Evolutionary conservation across 139 green algal species (phyloP).

Genomic region (Limnomonas spitsbergensis): DNA sequence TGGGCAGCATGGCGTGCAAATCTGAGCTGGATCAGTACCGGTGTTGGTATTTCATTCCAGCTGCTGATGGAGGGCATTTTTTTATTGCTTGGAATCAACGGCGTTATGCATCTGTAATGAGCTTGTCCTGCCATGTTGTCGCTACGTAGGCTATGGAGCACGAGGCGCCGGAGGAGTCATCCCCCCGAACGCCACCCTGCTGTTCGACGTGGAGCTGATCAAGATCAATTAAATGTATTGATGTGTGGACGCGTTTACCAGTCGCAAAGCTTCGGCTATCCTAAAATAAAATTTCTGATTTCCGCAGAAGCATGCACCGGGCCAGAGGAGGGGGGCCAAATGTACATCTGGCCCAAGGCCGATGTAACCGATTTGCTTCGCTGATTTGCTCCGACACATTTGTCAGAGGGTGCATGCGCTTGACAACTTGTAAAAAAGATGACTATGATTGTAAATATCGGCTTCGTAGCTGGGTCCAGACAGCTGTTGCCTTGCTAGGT

Average conservation of each 20-base stretch:
- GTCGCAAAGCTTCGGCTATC: background rate
- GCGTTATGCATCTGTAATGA: background rate
- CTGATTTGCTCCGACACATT: background rate
- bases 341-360: background rate
- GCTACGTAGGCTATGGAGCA: constrained; percentile 50
- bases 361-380: background rate
- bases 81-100: background rate
- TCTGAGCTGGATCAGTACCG: too few relatives aligned
- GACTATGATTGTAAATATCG: too few relatives aligned
- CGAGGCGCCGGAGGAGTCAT: constrained; percentile 66
- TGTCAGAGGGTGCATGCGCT: background rate
- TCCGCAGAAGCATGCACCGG: background rate
- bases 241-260: background rate
- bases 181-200: constrained; percentile 54
- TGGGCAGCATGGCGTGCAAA: too few relatives aligned
- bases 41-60: too few relatives aligned
- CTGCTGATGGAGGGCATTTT: too few relatives aligned
- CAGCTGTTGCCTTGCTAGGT: too few relatives aligned
- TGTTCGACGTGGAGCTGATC: constrained; percentile 61
- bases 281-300: constrained; percentile 1
- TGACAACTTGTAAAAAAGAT: too few relatives aligned
- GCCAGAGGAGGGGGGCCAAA: background rate
- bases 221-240: constrained; percentile 14
- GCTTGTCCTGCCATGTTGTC: background rate
- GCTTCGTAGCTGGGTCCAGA: too few relatives aligned